These are phyloP conservation scores for Aspergillus sp. DNA, from an alignment of 2,329 filamentous ascomycete genomes.

Conservation along the genomic window DNA sequence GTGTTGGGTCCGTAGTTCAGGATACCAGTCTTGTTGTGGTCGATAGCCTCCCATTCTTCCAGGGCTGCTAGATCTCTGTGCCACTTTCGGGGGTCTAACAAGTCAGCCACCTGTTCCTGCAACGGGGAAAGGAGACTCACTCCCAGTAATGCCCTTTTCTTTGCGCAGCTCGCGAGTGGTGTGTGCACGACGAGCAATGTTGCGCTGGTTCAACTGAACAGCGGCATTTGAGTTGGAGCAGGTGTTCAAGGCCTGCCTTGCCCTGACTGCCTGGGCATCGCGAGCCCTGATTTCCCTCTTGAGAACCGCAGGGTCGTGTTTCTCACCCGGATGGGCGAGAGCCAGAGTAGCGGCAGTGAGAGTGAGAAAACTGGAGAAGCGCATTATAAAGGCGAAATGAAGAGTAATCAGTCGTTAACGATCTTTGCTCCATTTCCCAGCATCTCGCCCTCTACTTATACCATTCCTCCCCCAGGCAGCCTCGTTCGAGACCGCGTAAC, in stretches of 20 bases:
- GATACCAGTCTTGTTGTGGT: slow-evolving; percentile 40
- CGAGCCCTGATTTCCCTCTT: slow-evolving; percentile 31
- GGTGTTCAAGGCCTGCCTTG: slow-evolving; percentile 24
- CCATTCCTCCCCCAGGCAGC: neutral
- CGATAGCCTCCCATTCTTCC: slow-evolving; percentile 37
- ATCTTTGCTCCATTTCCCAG: neutral
- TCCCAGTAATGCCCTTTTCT: slow-evolving; percentile 26
- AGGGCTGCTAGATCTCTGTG: slow-evolving; percentile 40
- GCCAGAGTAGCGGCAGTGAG: slow-evolving; percentile 30
- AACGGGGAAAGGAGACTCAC: slow-evolving; percentile 14
- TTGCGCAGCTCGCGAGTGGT: slow-evolving; percentile 28
- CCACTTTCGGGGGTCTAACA: slow-evolving; percentile 25
- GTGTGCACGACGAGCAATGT: slow-evolving; percentile 27
- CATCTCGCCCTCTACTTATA: neutral
- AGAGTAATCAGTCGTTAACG: neutral
- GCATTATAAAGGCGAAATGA: slow-evolving; percentile 16
- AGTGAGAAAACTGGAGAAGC: slow-evolving; percentile 30
- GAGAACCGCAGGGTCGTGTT: slow-evolving; percentile 28
- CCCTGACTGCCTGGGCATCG: slow-evolving; percentile 25
- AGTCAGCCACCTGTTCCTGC: neutral
- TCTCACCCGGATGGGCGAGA: slow-evolving; percentile 33
- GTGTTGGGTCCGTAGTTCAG: slow-evolving; percentile 27
- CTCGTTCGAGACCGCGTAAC: slow-evolving; percentile 3
- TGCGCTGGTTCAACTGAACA: slow-evolving; percentile 26
- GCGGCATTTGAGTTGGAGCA: slow-evolving; percentile 26